Base-by-base conservation (phyloP, 2,329 filamentous ascomycete species). In the Remersonia thermophila region DNA sequence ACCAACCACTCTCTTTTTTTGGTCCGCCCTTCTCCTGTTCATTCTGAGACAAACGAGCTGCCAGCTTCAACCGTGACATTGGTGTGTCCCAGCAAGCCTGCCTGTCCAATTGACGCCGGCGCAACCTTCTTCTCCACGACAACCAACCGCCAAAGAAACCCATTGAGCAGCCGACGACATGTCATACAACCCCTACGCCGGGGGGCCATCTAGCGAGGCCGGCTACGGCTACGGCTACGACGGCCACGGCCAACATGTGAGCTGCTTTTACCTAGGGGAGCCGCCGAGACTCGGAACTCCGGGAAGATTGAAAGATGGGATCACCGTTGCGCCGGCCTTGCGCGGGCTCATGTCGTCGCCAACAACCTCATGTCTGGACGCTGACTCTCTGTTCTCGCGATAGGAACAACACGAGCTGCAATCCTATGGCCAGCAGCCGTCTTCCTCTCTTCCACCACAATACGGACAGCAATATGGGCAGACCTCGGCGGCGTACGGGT, bases 121-220 rank as follows among this genome's bases (percentile, higher is more conserved):
- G 20, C 20, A 23, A 23, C 5, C 9, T 9, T 23, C 20, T 23
- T 9, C 20, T 23, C 20, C n/a, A n/a, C n/a, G 20, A 23, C 20
- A 23, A 23, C 9, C 20, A 9, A 23, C 20, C 20, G 20, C 20
- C 5, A 23, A 9, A 5, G 20, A 30, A 35, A 6, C 16, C 37
- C 38, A 29, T 46, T 37, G 38, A 39, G 36, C 37, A 35, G 35
- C 25, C 28, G 33, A 30, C 12, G 8, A 17, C 32, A 51, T 80
- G 75, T 73, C 73, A 47, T 71, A 75, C 61, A 50, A 81, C 53
- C 77, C 77, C 27, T 83, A 83, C 55, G 63, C 69, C 42, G 64
- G 70, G 52, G 66, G 57, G 32, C 62, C 68, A 3, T 50, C 56
- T 39, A 62, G 66, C 39, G 67, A 68, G 52, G 52, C 60, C 40